A percentile compares a stretch with the other conserved stretches of the same genome.
Evolutionary conservation across 306 rosid species (phyloP).

Genomic region (Lathyrus oleraceus): DNA sequence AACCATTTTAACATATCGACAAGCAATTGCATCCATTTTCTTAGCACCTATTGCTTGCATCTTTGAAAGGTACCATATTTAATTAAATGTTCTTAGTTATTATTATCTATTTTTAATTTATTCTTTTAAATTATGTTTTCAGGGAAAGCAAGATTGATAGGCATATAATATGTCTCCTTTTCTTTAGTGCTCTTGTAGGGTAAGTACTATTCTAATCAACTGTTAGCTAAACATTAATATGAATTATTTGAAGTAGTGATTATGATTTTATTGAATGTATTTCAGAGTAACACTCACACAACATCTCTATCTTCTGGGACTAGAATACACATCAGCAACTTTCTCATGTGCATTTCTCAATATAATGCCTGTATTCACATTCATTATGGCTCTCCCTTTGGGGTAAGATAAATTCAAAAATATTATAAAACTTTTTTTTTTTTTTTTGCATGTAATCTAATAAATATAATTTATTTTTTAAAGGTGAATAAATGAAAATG

Average conservation of each 20-base stretch:
- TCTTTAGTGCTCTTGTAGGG: slow-evolving; percentile 81
- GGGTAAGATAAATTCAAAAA: slow-evolving; percentile 63
- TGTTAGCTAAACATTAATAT: neutral
- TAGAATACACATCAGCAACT: slow-evolving; percentile 71
- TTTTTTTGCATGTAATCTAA: too few relatives aligned
- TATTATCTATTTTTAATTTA: neutral
- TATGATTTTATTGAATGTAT: slow-evolving; percentile 9
- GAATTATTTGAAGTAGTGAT: neutral
- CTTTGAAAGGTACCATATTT: slow-evolving; percentile 58
- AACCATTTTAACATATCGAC: slow-evolving; percentile 61
- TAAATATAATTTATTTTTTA: too few relatives aligned
- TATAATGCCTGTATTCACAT: slow-evolving; percentile 74
- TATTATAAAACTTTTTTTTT: too few relatives aligned
- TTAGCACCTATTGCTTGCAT: slow-evolving; percentile 70
- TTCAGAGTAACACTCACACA: slow-evolving; percentile 71
- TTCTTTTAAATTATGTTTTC: neutral
- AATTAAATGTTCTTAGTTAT: neutral
- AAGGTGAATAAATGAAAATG: too few relatives aligned
- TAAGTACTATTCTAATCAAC: slow-evolving; percentile 35
- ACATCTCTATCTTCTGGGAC: slow-evolving; percentile 68
- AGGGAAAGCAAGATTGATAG: slow-evolving; percentile 56
- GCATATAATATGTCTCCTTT: slow-evolving; percentile 55
- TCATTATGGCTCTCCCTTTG: slow-evolving; percentile 70
- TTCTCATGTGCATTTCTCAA: slow-evolving; percentile 87
- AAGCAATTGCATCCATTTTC: slow-evolving; percentile 53